Evolutionary conservation across 331 rosid species (phyloP).

Genomic region (Saraca asoca): DNA sequence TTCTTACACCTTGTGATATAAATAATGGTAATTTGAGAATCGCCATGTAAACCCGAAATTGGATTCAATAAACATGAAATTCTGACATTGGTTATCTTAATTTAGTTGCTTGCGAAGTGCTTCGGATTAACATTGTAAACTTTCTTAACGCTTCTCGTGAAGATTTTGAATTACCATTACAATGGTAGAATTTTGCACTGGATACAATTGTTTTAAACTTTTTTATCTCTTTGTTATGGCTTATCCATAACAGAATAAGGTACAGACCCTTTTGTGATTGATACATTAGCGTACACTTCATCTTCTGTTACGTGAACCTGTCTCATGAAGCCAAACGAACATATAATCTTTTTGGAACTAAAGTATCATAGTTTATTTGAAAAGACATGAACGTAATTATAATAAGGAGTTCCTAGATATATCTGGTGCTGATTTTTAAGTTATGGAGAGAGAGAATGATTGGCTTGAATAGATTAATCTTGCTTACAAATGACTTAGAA

Average conservation of each 20-base stretch:
- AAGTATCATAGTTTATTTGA: constrained; percentile 15
- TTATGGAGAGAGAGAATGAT: constrained; percentile 1
- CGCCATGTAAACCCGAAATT: constrained; percentile 43
- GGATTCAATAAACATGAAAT: constrained; percentile 30
- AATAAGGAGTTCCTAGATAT: no score
- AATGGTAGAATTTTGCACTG: constrained; percentile 12
- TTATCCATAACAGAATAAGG: constrained; percentile 13
- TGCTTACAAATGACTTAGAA: neutral
- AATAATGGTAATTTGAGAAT: constrained; percentile 50
- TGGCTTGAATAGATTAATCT: constrained; percentile 17
- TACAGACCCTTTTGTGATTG: constrained; percentile 1
- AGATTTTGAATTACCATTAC: constrained; percentile 22
- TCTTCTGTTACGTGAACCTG: neutral
- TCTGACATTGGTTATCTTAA: constrained; percentile 30
- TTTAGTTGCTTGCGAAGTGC: constrained; percentile 34
- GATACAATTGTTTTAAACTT: neutral
- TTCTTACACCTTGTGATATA: constrained; percentile 42
- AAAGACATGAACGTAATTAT: no score
- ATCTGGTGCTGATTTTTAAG: no score
- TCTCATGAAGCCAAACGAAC: constrained; percentile 15
- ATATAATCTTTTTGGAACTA: neutral
- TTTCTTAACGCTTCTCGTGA: constrained; percentile 3
- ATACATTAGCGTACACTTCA: neutral
- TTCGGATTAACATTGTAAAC: constrained; percentile 23
- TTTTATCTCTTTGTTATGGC: constrained; percentile 10